A percentile compares a stretch with the other conserved stretches of the same genome.
phyloP scores from a whole-genome alignment of 345 rosid genomes.

The Populus ilicifolia region DNA sequence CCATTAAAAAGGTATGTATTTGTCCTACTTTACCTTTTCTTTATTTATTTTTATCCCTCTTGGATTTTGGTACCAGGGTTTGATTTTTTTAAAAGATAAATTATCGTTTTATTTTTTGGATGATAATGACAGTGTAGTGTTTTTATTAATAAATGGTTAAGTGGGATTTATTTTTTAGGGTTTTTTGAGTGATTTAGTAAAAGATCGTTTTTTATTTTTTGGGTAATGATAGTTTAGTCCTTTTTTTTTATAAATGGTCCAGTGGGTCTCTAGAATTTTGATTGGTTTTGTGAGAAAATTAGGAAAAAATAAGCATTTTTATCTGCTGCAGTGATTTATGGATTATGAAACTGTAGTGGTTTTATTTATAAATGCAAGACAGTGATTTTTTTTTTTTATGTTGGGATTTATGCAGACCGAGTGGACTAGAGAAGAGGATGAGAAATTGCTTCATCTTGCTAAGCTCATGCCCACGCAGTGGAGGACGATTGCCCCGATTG shows the following conservation, averaged over 20 bases:
- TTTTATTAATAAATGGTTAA: background rate
- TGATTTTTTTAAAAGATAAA: background rate
- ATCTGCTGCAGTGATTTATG: too few relatives aligned
- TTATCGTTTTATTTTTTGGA: background rate
- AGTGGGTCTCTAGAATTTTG: background rate
- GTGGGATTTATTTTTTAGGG: background rate
- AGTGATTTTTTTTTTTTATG: background rate
- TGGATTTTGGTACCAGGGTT: background rate
- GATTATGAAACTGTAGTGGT: background rate
- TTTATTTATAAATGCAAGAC: background rate
- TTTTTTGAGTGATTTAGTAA: background rate
- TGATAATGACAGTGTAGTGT: background rate
- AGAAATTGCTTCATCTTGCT: slow-evolving; percentile 97
- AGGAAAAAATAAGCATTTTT: background rate
- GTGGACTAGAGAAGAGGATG: slow-evolving; percentile 99
- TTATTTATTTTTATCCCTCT: background rate
- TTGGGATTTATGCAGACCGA: slow-evolving; percentile 59
- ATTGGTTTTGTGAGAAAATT: background rate
- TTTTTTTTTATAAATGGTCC: background rate
- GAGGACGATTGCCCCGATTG: slow-evolving; percentile 99
- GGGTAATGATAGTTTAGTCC: background rate
- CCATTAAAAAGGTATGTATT: slow-evolving; percentile 74
- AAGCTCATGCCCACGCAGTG: slow-evolving; percentile 98
- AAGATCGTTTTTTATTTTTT: background rate
- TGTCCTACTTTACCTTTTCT: background rate